Evolutionary conservation across 106 monocot genomes (phyloP).

Genomic region (Cymbidium sinense): DNA sequence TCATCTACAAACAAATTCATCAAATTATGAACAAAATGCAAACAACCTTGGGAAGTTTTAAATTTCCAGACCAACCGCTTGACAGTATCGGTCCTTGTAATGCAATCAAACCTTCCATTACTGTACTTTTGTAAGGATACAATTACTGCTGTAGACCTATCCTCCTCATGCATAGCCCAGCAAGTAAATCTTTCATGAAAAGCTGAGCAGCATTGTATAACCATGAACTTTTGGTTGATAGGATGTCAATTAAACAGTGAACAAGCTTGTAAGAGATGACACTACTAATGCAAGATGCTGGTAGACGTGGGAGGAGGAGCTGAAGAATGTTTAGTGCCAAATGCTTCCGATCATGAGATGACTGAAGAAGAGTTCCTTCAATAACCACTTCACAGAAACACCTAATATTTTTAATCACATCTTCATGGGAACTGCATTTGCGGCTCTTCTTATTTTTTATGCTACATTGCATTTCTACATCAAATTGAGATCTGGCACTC

Average conservation of each 20-base stretch:
- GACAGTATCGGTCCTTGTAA: constrained; percentile 70
- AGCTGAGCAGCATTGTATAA: constrained; percentile 73
- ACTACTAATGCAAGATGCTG: constrained; percentile 45
- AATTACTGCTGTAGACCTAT: constrained; percentile 49
- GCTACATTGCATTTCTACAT: constrained; percentile 19
- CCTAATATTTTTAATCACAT: constrained; percentile 42
- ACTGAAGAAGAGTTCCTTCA: constrained; percentile 71
- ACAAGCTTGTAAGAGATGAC: constrained; percentile 81
- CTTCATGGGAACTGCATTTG: constrained; percentile 54
- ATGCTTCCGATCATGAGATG: constrained; percentile 96
- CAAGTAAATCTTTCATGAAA: constrained; percentile 69
- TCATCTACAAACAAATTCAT: constrained; percentile 82
- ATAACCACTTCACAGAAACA: constrained; percentile 76
- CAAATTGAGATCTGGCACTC: constrained; percentile 20
- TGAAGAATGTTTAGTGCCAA: constrained; percentile 68
- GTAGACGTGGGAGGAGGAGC: constrained; percentile 63
- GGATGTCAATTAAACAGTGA: constrained; percentile 79
- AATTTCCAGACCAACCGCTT: constrained; percentile 55
- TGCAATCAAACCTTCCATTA: constrained; percentile 74
- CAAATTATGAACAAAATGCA: constrained; percentile 64
- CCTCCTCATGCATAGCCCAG: constrained; percentile 53
- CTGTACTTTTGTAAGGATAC: constrained; percentile 75
- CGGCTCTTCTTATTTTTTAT: constrained; percentile 73
- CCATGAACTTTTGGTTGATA: constrained; percentile 60
- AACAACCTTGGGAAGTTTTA: constrained; percentile 37